Conservation (phyloP, 768 basidiomycete genomes). For the Trametes coccinea region DNA sequence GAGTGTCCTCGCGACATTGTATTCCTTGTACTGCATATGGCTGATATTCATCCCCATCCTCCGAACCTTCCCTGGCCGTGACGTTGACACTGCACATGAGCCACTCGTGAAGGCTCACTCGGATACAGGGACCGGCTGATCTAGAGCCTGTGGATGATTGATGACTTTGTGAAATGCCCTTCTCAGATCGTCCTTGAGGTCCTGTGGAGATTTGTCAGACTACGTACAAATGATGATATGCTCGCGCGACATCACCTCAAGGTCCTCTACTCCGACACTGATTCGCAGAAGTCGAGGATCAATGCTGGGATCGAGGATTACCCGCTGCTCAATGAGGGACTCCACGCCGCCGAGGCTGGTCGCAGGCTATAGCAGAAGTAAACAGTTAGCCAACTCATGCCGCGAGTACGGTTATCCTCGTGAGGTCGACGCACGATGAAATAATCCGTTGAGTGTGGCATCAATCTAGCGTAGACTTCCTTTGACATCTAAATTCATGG, state of each 20-base stretch:
- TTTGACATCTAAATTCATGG: conserved; percentile 47
- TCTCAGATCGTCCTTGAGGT: conserved; percentile 58
- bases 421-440: conserved; percentile 53
- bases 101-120: too few relatives aligned
- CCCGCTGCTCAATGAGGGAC: conserved; percentile 75
- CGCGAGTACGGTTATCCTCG: neutral
- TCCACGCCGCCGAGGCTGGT: conserved; percentile 89
- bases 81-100: too few relatives aligned
- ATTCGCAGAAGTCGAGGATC: conserved; percentile 72
- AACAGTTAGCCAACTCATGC: too few relatives aligned
- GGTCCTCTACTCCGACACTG: conserved; percentile 82
- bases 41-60: too few relatives aligned
- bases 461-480: conserved; percentile 47
- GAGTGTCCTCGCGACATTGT: too few relatives aligned
- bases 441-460: conserved; percentile 65
- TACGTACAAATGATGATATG: too few relatives aligned
- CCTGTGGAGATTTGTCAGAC: too few relatives aligned
- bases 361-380: conserved; percentile 53
- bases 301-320: conserved; percentile 56
- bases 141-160: too few relatives aligned
- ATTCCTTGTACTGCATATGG: too few relatives aligned
- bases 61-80: too few relatives aligned
- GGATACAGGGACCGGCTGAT: too few relatives aligned
- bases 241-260: conserved; percentile 47
- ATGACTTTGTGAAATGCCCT: conserved; percentile 48